These are phyloP conservation scores for Prunus yedoensis DNA, from an alignment of 331 rosid genomes.

Conservation along the genomic window DNA sequence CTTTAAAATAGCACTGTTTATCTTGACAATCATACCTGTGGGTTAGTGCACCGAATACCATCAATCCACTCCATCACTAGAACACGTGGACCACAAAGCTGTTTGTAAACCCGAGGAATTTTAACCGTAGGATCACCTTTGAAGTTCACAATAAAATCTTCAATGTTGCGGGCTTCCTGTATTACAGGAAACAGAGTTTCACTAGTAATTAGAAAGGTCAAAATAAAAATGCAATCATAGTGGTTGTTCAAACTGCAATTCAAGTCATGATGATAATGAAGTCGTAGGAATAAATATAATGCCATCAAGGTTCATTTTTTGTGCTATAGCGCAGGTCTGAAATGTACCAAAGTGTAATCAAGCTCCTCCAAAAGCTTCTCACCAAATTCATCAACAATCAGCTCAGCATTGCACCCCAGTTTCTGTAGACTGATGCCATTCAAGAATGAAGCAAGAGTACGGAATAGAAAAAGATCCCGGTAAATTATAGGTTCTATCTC, in stretches of 20 bases:
- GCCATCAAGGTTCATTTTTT: background rate
- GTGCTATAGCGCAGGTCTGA: slow-evolving; percentile 30
- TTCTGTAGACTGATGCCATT: slow-evolving; percentile 87
- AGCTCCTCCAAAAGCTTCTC: slow-evolving; percentile 99
- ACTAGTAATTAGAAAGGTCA: slow-evolving; percentile 7
- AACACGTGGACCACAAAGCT: slow-evolving; percentile 80
- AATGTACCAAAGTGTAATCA: slow-evolving; percentile 87
- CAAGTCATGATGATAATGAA: slow-evolving; percentile 1
- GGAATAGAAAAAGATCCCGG: slow-evolving; percentile 93
- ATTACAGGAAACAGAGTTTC: slow-evolving; percentile 16
- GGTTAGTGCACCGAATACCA: slow-evolving; percentile 94
- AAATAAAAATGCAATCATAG: background rate
- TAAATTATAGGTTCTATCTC: slow-evolving; percentile 90
- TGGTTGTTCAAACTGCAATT: slow-evolving; percentile 1
- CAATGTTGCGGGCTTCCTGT: slow-evolving; percentile 97
- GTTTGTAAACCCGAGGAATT: slow-evolving; percentile 85
- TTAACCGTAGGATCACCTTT: slow-evolving; percentile 90
- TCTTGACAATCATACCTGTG: slow-evolving; percentile 60
- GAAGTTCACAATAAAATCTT: slow-evolving; percentile 91
- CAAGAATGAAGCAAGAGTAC: slow-evolving; percentile 91
- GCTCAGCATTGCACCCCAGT: slow-evolving; percentile 95
- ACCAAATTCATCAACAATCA: slow-evolving; percentile 97
- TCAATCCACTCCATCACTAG: slow-evolving; percentile 99
- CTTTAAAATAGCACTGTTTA: slow-evolving; percentile 18
- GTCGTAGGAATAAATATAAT: background rate